Evolutionary conservation across 176 grass and related monocot genomes (phyloP).

Genomic region (Carex pumila): DNA sequence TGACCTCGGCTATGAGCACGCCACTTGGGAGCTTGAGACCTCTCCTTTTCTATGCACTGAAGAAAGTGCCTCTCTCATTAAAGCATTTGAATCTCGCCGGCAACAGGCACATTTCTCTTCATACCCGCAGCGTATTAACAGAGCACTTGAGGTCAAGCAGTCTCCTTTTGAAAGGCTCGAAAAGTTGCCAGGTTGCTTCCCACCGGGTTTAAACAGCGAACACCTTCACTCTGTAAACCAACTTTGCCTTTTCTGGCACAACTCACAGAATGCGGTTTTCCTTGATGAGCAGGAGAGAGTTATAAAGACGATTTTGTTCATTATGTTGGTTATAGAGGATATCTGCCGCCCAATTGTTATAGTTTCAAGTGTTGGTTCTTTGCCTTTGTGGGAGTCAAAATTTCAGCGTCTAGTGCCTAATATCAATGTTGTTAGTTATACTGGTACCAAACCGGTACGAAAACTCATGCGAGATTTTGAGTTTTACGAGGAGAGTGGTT

Average conservation of each 20-base stretch:
- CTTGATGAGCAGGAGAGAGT: conserved; percentile 85
- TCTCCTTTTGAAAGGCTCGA: conserved; percentile 40
- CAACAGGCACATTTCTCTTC: conserved; percentile 31
- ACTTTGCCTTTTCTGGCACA: conserved; percentile 78
- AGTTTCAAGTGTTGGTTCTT: conserved; percentile 42
- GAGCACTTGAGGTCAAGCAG: conserved; percentile 39
- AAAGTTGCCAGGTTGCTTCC: conserved; percentile 54
- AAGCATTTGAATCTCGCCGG: conserved; percentile 37
- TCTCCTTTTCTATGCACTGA: conserved; percentile 66
- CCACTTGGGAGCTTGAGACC: conserved; percentile 77
- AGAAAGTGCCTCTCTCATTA: conserved; percentile 40
- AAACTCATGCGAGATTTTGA: conserved; percentile 66
- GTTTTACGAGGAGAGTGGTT: conserved; percentile 53
- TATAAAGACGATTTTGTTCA: conserved; percentile 72
- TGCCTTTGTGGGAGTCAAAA: conserved; percentile 73
- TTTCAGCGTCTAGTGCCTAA: conserved; percentile 62
- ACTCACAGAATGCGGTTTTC: conserved; percentile 51
- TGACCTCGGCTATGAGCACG: conserved; percentile 64
- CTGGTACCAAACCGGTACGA: conserved; percentile 50
- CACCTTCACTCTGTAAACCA: conserved; percentile 56
- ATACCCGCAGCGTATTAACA: conserved; percentile 37
- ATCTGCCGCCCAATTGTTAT: conserved; percentile 59
- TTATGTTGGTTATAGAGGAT: conserved; percentile 44
- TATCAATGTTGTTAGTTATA: conserved; percentile 71
- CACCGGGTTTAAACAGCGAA: conserved; percentile 46